Base-by-base conservation (phyloP, 1,284 basidiomycete species). In the Phaffia rhodozyma region DNA sequence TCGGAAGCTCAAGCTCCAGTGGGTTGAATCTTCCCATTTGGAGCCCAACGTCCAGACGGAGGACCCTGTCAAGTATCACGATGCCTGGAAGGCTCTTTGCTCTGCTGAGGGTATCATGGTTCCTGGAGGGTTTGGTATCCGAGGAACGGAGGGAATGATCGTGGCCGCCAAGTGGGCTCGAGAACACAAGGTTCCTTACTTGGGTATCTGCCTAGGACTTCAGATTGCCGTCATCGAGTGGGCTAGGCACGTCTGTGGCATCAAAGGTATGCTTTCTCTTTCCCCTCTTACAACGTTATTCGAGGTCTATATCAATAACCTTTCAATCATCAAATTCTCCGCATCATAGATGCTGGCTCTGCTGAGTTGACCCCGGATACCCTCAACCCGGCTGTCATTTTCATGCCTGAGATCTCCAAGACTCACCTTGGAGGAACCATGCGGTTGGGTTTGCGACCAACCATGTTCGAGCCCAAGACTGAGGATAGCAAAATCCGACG, bases 361-460 rank as follows among this genome's bases (percentile, higher is more conserved):
- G 78, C 84, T 30, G 94, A 98, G 76, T 89, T 98, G 69, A 77
- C 82, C 54, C 76, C 80, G 43, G 70, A 75, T 20, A 79, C 79
- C 27, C 72, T 76, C 23, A 80, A 90, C 68, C 89, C 88, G 0
- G 82, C 93, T 63, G 82, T 98, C 75, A 83, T 97, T 70, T 98
- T 94, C 82, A 99, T 99, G 94, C 94, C 94, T 34, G 94, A 99
- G 76, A 90, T 98, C 70, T 96, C 91, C 55, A 90, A 89, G 74
- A 97, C 93, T 7, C 92, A 98, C 70, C 90, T 98, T 82, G 94
- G 94, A 62, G 94, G 94, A 32, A 99, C 94, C 27, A 99, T 99
- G 94, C 86, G 94, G 25, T 83, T 97, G 20, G 94, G 94, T 27
- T 80, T 98, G 59, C 85, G 94, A 25, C 92, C 96, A 5, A 97